Conservation (phyloP, 2,329 filamentous ascomycete species). For the Botrytis aclada region DNA sequence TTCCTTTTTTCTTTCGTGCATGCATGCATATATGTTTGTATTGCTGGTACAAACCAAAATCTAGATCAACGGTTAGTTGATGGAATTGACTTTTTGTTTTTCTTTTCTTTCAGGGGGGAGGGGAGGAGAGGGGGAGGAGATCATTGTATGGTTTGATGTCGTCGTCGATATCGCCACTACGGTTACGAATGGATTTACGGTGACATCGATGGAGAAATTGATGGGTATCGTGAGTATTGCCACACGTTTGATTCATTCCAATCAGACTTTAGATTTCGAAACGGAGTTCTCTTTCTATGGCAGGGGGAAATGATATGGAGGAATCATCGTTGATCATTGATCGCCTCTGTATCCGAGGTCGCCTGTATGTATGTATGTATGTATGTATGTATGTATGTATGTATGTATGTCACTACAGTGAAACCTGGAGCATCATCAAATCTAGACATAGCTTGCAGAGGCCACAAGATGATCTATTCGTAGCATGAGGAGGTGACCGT, state of each 20-base stretch:
- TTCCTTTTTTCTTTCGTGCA: background rate
- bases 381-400: background rate
- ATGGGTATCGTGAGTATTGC: background rate
- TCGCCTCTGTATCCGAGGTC: conserved; percentile 7
- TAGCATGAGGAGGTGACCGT: background rate
- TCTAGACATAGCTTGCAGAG: background rate
- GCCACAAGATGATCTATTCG: background rate
- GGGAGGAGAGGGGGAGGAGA: background rate
- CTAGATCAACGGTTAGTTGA: background rate
- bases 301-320: too few relatives aligned
- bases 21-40: background rate
- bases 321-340: background rate
- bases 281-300: too few relatives aligned
- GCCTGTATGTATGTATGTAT: background rate
- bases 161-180: background rate
- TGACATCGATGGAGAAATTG: background rate
- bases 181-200: background rate
- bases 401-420: too few relatives aligned
- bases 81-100: background rate
- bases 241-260: background rate
- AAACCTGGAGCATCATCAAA: conserved; percentile 1
- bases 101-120: background rate
- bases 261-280: background rate
- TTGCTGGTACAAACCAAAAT: background rate
- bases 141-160: background rate